These are phyloP conservation scores for Apiotrichum mycotoxinovorans DNA, from an alignment of 1,284 basidiomycete species.

Conservation along the genomic window DNA sequence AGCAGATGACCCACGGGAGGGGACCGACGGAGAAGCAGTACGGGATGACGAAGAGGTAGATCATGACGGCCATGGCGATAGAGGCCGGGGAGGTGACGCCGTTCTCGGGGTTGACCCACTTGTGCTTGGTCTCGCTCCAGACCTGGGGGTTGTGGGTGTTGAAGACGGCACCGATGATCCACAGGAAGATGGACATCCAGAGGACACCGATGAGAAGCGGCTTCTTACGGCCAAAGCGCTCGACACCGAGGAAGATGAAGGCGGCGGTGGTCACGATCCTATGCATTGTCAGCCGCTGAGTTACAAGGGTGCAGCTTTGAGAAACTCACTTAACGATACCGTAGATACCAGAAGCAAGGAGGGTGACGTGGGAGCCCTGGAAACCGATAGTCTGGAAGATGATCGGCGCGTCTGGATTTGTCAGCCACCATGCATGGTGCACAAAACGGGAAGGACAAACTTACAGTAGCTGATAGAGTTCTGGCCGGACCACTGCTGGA, in stretches of 20 bases:
- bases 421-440: neutral
- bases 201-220: slow-evolving; percentile 49
- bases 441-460: neutral
- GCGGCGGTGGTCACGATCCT: slow-evolving; percentile 62
- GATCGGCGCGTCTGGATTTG: slow-evolving; percentile 59
- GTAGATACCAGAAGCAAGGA: slow-evolving; percentile 77
- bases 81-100: slow-evolving; percentile 26
- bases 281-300: neutral
- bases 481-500: slow-evolving; percentile 66
- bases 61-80: slow-evolving; percentile 48
- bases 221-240: slow-evolving; percentile 52
- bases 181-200: slow-evolving; percentile 62
- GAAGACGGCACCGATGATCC: slow-evolving; percentile 68
- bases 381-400: slow-evolving; percentile 53
- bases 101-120: neutral
- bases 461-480: slow-evolving; percentile 58
- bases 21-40: slow-evolving; percentile 50
- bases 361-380: slow-evolving; percentile 54
- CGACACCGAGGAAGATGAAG: slow-evolving; percentile 62
- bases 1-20: slow-evolving; percentile 45
- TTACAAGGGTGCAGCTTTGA: neutral
- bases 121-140: neutral
- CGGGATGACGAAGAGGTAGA: slow-evolving; percentile 50
- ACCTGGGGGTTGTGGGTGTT: slow-evolving; percentile 60
- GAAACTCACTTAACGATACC: slow-evolving; percentile 54